Percentiles rank a stretch among this genome's conserved stretches.
phyloP scores from a whole-genome alignment of 2,329 filamentous ascomycete genomes.

The Aspergillus tamarii region DNA sequence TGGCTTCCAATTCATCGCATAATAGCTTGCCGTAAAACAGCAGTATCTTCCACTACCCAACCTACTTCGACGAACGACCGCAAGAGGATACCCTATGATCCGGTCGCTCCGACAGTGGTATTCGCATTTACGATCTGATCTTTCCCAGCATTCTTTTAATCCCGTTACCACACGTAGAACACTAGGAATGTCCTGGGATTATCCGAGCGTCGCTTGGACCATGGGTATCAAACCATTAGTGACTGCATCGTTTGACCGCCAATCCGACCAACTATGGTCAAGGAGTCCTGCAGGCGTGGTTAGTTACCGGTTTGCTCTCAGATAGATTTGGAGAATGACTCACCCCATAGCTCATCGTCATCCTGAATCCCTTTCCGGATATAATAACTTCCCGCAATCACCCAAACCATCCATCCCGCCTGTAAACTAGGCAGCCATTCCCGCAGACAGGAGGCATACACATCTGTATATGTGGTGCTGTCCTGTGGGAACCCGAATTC shows the following conservation, averaged over 20 bases:
- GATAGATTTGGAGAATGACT: conserved; percentile 10
- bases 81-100: background rate
- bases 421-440: conserved; percentile 53
- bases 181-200: background rate
- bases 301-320: background rate
- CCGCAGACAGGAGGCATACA: conserved; percentile 58
- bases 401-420: conserved; percentile 63
- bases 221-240: conserved; percentile 12
- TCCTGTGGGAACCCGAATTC: conserved; percentile 56
- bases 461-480: conserved; percentile 48
- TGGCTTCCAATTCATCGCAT: background rate
- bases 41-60: background rate
- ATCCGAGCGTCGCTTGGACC: background rate
- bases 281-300: conserved; percentile 46
- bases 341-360: conserved; percentile 59
- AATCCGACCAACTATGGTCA: conserved; percentile 58
- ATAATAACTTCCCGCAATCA: conserved; percentile 63
- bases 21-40: background rate
- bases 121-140: background rate
- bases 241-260: conserved; percentile 41
- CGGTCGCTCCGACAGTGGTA: background rate
- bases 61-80: background rate
- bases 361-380: conserved; percentile 57
- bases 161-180: fast-evolving
- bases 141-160: background rate